phyloP scores from a whole-genome alignment of 148 eudicot species.

The Gaultheria prostrata region DNA sequence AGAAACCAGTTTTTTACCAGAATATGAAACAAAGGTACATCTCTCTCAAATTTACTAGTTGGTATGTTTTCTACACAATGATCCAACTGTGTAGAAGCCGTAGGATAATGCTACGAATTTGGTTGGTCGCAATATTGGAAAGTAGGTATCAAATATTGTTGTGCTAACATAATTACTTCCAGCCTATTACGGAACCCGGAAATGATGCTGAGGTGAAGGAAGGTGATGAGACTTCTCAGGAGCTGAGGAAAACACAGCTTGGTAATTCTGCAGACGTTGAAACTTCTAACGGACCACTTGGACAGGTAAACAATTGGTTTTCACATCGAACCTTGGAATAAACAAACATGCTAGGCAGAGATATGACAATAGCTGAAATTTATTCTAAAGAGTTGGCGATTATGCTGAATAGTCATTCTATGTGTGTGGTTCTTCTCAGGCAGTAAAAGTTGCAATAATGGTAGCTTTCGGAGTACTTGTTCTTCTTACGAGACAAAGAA shows the following conservation, averaged over 20 bases:
- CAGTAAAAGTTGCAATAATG: constrained; percentile 62
- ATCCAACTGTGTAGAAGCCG: neutral
- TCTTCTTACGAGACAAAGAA: constrained; percentile 64
- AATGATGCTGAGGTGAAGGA: constrained; percentile 16
- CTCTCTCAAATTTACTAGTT: neutral
- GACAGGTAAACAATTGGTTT: constrained; percentile 36
- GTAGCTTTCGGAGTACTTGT: constrained; percentile 79
- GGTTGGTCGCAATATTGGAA: neutral
- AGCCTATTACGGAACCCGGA: constrained; percentile 22
- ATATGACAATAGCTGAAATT: neutral
- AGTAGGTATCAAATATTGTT: neutral
- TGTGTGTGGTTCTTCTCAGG: constrained; percentile 33
- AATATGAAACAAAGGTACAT: constrained; percentile 26
- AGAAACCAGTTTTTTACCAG: constrained; percentile 27
- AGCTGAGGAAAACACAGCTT: constrained; percentile 21
- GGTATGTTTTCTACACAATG: neutral
- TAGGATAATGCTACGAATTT: neutral
- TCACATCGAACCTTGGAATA: neutral
- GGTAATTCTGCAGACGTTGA: constrained; percentile 27
- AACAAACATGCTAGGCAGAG: neutral
- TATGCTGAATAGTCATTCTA: neutral
- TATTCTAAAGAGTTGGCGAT: neutral
- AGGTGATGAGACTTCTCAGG: constrained; percentile 14
- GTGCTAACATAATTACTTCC: constrained; percentile 18
- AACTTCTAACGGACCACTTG: constrained; percentile 34